A percentile compares a stretch with the other conserved stretches of the same genome.
Evolutionary conservation across 768 basidiomycete genomes (phyloP).

Genomic region (Suillus fuscotomentosus): DNA sequence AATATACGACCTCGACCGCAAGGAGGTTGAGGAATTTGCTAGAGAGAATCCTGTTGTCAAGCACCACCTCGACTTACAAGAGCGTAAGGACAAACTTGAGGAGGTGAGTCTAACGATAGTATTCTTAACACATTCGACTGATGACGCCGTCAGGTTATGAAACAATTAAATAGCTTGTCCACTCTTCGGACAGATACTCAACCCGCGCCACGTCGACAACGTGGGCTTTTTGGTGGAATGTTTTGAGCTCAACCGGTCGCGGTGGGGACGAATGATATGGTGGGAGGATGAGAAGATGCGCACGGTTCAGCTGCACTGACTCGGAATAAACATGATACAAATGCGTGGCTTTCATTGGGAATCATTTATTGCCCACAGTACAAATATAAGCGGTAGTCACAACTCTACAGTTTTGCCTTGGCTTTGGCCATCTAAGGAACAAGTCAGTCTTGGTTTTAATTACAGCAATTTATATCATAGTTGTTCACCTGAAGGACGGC

Average conservation of each 20-base stretch:
- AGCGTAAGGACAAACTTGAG: conserved; percentile 96
- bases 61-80: conserved; percentile 89
- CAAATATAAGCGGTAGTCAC: conserved; percentile 10
- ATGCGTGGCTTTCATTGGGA: too few relatives aligned
- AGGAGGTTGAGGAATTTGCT: conserved; percentile 88
- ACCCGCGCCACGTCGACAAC: conserved; percentile 66
- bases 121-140: conserved; percentile 10
- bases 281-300: too few relatives aligned
- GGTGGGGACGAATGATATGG: too few relatives aligned
- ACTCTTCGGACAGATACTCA: conserved; percentile 84
- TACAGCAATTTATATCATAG: neutral
- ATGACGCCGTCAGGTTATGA: conserved; percentile 71
- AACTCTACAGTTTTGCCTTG: conserved; percentile 43
- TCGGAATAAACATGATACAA: too few relatives aligned
- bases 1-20: conserved; percentile 89
- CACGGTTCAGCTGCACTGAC: too few relatives aligned
- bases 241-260: conserved; percentile 40
- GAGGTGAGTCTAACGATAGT: conserved; percentile 50
- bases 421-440: conserved; percentile 27
- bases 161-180: conserved; percentile 89
- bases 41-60: conserved; percentile 91
- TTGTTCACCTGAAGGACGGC: conserved; percentile 70
- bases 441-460: neutral
- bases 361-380: neutral
- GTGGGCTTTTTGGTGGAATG: conserved; percentile 77